Conservation (phyloP, 1,284 basidiomycete genomes). For the Leccinum pachyderme region DNA sequence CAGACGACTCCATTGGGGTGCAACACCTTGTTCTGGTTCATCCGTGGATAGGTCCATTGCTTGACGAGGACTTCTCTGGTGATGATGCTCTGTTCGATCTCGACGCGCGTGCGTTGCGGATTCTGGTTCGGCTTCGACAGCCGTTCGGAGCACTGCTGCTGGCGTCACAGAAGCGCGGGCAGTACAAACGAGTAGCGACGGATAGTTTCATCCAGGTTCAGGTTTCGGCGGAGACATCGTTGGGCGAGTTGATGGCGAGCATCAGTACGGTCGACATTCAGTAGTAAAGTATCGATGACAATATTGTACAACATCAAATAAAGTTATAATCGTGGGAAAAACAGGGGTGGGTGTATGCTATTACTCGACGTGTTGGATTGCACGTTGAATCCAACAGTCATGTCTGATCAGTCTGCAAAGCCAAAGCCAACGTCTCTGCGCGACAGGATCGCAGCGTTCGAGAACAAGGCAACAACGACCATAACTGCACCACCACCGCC, state of each 20-base stretch:
- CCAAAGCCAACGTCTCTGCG: slow-evolving; percentile 72
- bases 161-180: not conserved
- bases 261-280: not conserved
- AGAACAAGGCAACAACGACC: slow-evolving; percentile 46
- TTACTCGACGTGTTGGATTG: slow-evolving; percentile 13
- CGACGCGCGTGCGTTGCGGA: not conserved
- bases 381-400: slow-evolving; percentile 25
- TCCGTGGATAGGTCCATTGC: not conserved
- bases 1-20: not conserved
- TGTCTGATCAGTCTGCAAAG: slow-evolving; percentile 50
- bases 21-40: not conserved
- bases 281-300: too few species aligned
- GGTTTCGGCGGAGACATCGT: not conserved
- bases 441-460: slow-evolving; percentile 82
- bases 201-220: not conserved
- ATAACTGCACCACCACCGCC: slow-evolving; percentile 40
- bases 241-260: not conserved
- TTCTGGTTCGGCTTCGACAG: not conserved
- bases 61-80: not conserved
- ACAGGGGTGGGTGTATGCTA: not conserved
- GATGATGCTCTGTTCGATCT: not conserved
- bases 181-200: not conserved
- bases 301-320: too few species aligned
- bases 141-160: not conserved
- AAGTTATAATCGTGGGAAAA: slow-evolving; percentile 27